Evolutionary conservation across 2,329 filamentous ascomycete species (phyloP), one percentile per base, ranked within the genome.

Genomic region (Sphaerostilbella broomeana): DNA sequence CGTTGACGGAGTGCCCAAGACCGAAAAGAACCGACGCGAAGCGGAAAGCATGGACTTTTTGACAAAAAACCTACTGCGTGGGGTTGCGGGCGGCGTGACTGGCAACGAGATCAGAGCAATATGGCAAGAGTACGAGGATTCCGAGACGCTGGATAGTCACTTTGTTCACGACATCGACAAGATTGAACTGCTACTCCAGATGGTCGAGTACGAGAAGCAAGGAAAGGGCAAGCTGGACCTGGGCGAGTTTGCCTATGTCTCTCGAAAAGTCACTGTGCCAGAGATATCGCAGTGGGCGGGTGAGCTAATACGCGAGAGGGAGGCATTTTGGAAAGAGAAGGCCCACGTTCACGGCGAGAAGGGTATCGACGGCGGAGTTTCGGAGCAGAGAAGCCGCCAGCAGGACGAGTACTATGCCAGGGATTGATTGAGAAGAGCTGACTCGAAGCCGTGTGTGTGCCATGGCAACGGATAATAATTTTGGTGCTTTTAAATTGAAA

Each of bases 111-210:
- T 98, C 19, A 73, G 81, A 43, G 76, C 72, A 7, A 73, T 95
- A 35, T 98, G 92, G 86, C 82, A 94, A 56, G 92, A 98, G 63
- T 98, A 98, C 57, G 92, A 98, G 63, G 86, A 92, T 52, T 81
- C 79, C 13, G 56, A 81, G 65, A 97, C 92, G 7, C 66, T 81
- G 11, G 90, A 98, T 59, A 86, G 84, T 51, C 72, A 81, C 45
- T 97, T 90, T 48, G 92, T 98, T 29, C 92, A 98, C 60, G 92
- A 98, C 60, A 78, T 98, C 43, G 92, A 98, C 65, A 97, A 97
- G 79, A 80, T 98, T 61, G 92, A 98, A 67, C 69, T 98, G 49
- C 65, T 98, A 45, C 67, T 94, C 56, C 92, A 98, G 68, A 95
- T 95, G 85, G 69, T 94, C 20, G 92, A 98, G 63, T 98, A 98